Base-by-base conservation (phyloP, 1,284 basidiomycete species). In the Puccinia hordei region DNA sequence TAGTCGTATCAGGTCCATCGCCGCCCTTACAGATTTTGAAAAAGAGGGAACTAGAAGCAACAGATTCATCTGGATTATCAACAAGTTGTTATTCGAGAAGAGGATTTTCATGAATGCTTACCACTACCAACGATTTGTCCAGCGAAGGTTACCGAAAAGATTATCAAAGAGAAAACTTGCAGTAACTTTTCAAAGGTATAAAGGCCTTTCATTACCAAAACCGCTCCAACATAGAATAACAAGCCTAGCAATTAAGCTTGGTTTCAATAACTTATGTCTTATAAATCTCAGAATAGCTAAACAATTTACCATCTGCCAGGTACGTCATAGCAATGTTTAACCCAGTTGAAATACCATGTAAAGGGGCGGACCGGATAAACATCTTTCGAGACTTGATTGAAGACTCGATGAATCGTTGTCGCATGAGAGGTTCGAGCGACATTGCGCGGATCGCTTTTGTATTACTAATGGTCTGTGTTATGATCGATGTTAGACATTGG, bases 41-140 rank as follows among this genome's bases (percentile, higher is more conserved):
- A 84, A 81, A 0, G 85, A 84, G 76, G 85, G 85, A 81, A 85
- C 82, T 82, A 84, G 84, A 82, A 69, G 13, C 61, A 49, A 3
- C 44, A 84, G 83, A 33, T 82, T 85, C 84, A 41, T 84, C 82
- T 17, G 83, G 84, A 80, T 85, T 84, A 19, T 84, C 63, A 85
- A 84, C 55, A 83, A 83, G 35, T 84, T 83, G 73, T 85, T 83
- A 59, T 5, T n/a, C 19, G n/a, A 44, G 6, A 69, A 49, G 1
- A 8, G 30, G 17, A 75, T 33, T 12, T 68, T 57, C 24, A 46
- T 22, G 15, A 55, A 19, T 41, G 90, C 92, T 85, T 85, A 94
- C 93, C 91, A 87, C 94, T 95, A 38, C 90, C 89, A 89, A 98
- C 91, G 82, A 95, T 89, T 85, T 94, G 93, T 33, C 91, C 90